Conservation (phyloP, 805 yeast species). For the Cephaloascus fragrans region DNA sequence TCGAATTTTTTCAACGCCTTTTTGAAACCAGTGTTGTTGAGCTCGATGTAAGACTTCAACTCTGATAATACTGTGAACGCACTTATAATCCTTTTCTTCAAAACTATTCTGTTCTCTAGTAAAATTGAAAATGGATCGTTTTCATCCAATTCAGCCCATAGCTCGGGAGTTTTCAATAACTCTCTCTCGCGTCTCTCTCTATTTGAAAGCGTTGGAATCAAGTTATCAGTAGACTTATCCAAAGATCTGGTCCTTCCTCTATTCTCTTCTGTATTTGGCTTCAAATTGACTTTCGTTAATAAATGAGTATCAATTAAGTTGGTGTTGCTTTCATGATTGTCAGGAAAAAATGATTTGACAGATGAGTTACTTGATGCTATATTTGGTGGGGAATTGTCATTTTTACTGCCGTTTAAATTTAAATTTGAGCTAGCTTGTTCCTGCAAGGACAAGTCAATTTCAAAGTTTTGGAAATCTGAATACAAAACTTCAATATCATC, state of each 20-base stretch:
- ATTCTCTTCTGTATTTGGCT: background rate
- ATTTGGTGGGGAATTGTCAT: background rate
- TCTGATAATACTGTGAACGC: slow-evolving; percentile 72
- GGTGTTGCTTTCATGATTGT: too few species aligned
- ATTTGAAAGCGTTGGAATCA: background rate
- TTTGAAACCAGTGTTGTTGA: slow-evolving; percentile 81
- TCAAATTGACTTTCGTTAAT: background rate
- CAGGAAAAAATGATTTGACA: background rate
- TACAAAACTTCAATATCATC: slow-evolving; percentile 45
- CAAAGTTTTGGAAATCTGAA: slow-evolving; percentile 44
- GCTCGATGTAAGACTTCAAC: slow-evolving; percentile 70
- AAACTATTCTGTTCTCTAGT: slow-evolving; percentile 47
- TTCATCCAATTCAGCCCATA: slow-evolving; percentile 19
- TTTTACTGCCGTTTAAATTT: background rate
- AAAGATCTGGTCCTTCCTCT: background rate
- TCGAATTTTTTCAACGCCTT: slow-evolving; percentile 91
- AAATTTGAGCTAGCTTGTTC: background rate
- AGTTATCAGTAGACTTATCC: background rate
- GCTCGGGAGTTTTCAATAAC: slow-evolving; percentile 15
- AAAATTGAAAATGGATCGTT: slow-evolving; percentile 19
- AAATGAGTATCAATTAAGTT: background rate
- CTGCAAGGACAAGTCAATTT: background rate
- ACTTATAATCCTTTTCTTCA: slow-evolving; percentile 56
- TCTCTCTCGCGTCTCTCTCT: background rate
- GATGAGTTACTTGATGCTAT: background rate